phyloP scores from a whole-genome alignment of 495 filamentous ascomycete genomes.

The Echria macrotheca region DNA sequence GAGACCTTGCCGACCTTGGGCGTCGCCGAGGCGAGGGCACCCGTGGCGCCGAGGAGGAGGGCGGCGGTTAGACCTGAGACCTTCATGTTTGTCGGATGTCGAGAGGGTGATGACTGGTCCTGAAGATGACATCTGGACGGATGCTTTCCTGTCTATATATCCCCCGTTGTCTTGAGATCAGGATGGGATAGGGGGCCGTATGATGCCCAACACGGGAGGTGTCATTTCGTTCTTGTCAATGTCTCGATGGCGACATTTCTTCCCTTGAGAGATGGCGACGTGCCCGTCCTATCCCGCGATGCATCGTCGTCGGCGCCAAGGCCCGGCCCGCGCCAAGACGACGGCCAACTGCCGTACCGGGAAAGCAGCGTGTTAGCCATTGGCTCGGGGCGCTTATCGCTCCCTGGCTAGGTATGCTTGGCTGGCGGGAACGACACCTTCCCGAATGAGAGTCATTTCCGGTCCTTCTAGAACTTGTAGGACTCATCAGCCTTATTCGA shows the following conservation, averaged over 20 bases:
- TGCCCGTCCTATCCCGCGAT: background rate
- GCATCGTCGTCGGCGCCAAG: background rate
- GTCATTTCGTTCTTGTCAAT: background rate
- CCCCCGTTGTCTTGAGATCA: background rate
- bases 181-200: background rate
- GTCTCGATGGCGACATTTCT: background rate
- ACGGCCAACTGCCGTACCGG: background rate
- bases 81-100: too few species aligned
- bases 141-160: background rate
- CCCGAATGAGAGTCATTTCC: too few species aligned
- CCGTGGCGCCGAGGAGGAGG: conserved; percentile 7
- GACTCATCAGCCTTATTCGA: too few species aligned
- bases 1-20: conserved; percentile 18
- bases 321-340: background rate
- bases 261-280: background rate
- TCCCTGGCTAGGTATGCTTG: too few species aligned
- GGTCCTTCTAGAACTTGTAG: too few species aligned
- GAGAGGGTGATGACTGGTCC: too few species aligned
- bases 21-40: conserved; percentile 16
- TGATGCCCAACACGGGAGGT: background rate
- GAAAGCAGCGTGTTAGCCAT: background rate
- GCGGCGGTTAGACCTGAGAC: background rate
- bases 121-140: background rate
- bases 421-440: too few species aligned
- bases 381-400: background rate